A percentile compares a stretch with the other conserved stretches of the same genome.
phyloP scores from a whole-genome alignment of 176 grass and related monocot species.

The Puya raimondii region DNA sequence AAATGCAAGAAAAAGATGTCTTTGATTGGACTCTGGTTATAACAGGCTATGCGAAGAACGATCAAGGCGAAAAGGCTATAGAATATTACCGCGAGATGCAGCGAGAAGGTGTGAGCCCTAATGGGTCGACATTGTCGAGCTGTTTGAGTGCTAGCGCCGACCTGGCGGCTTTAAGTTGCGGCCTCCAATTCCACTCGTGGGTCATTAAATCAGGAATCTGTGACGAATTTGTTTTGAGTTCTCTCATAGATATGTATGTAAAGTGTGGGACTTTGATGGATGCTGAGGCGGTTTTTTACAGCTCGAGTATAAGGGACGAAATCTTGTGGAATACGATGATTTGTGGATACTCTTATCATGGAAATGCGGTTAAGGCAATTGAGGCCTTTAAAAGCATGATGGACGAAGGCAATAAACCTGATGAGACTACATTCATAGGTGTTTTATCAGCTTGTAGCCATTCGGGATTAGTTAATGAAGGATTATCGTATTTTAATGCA shows the following conservation, averaged over 20 bases:
- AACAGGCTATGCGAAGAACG: conserved; percentile 27
- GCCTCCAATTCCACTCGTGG: conserved; percentile 33
- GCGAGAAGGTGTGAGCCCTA: conserved; percentile 24
- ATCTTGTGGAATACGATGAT: conserved; percentile 35
- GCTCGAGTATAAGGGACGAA: conserved; percentile 20
- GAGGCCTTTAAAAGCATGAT: conserved; percentile 26
- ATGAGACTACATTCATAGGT: conserved; percentile 32
- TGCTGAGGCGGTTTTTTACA: conserved; percentile 16
- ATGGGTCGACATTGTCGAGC: conserved; percentile 22
- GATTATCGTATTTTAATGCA: conserved; percentile 20
- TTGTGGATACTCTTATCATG: conserved; percentile 28
- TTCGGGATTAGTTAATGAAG: conserved; percentile 38
- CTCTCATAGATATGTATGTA: conserved; percentile 33
- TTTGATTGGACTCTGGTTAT: conserved; percentile 36
- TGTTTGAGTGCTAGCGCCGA: conserved; percentile 26
- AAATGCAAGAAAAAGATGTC: conserved; percentile 30
- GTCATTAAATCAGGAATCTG: conserved; percentile 29
- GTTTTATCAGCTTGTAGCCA: conserved; percentile 34
- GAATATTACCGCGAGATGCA: conserved; percentile 26
- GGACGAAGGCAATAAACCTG: conserved; percentile 26
- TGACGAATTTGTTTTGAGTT: conserved; percentile 19
- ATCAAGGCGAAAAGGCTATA: conserved; percentile 32
- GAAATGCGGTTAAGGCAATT: conserved; percentile 21
- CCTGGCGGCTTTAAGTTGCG: conserved; percentile 28
- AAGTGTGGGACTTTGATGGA: conserved; percentile 27